These are phyloP conservation scores for Yamadazyma membranifaciens DNA, from an alignment of 1,139 yeast genomes.

Conservation along the genomic window DNA sequence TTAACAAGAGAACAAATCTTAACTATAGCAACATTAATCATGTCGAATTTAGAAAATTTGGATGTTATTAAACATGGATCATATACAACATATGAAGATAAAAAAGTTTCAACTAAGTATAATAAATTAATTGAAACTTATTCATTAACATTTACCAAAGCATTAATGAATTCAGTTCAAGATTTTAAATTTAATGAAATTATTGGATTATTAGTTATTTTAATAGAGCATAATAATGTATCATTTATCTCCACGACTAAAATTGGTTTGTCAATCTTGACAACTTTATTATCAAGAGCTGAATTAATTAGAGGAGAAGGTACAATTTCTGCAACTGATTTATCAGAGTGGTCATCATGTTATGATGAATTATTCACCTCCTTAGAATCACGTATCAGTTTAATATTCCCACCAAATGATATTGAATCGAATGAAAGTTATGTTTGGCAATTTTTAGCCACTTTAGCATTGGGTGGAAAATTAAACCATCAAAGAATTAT, in stretches of 20 bases:
- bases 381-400: constrained; percentile 73
- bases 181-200: constrained; percentile 82
- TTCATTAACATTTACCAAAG: constrained; percentile 80
- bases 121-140: constrained; percentile 74
- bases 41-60: constrained; percentile 79
- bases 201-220: constrained; percentile 72
- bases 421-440: constrained; percentile 51
- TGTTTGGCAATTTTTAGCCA: constrained; percentile 97
- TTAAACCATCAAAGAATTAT: constrained; percentile 91
- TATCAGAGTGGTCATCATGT: constrained; percentile 74
- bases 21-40: constrained; percentile 74
- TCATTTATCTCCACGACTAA: constrained; percentile 78
- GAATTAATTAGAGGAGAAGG: constrained; percentile 90
- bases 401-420: constrained; percentile 77
- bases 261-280: constrained; percentile 81
- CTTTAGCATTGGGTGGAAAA: constrained; percentile 89
- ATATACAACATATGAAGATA: constrained; percentile 60
- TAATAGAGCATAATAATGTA: constrained; percentile 71
- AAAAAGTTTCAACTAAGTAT: constrained; percentile 52
- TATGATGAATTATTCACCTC: constrained; percentile 81
- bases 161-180: constrained; percentile 79
- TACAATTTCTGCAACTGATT: constrained; percentile 54
- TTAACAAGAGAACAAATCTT: constrained; percentile 74
- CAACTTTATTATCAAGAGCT: constrained; percentile 87
- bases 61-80: constrained; percentile 79